Base-by-base conservation (phyloP, 495 filamentous ascomycete genomes). In the Aspergillus sparsus region DNA sequence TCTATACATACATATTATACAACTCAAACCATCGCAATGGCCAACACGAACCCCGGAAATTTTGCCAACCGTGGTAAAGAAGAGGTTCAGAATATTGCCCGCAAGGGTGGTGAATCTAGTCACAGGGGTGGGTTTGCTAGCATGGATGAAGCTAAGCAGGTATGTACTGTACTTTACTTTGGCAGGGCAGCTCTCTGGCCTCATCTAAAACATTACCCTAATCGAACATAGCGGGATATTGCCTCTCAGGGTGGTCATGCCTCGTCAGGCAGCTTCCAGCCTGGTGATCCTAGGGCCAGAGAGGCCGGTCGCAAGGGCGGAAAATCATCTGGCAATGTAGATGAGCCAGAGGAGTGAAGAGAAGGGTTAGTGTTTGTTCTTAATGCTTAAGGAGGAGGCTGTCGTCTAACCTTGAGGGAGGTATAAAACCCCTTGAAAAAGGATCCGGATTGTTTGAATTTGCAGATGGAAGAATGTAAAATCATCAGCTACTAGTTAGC, bases 51-150 rank as follows among this genome's bases (percentile, higher is more conserved):
- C 68, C 83, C 83, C 52, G 79, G 82, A 35, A 86, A 87, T 68
- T 87, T 87, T 66, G 80, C 81, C 76, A 87, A 87, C 77, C 82
- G 84, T 57, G 74, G 82, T 49, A 77, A 80, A 58, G 82, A 85
- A 49, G 81, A 87, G 59, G 83, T 87, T 7, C 67, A 71, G 39
- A 75, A 77, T 11, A 81, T 84, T 52, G 85, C 82, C 5, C 62
- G 66, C 3, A 83, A 84, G 70, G 83, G 80, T 8, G 82, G 81
- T 36, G 71, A 77, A 51, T 70, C 80, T 27, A 76, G 73, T 55
- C 64, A 71, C 56, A 16, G 41, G 3, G 65, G 69, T 35, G 72
- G 74, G 11, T 76, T 77, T 57, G 69, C 68, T 10, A 52, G 31
- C 8, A 74, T 76, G 67, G 69, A 81, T 53, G 3, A 39, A 57